These are phyloP conservation scores for Kurtzmaniella fragi DNA, from an alignment of 805 yeast species.

Conservation along the genomic window DNA sequence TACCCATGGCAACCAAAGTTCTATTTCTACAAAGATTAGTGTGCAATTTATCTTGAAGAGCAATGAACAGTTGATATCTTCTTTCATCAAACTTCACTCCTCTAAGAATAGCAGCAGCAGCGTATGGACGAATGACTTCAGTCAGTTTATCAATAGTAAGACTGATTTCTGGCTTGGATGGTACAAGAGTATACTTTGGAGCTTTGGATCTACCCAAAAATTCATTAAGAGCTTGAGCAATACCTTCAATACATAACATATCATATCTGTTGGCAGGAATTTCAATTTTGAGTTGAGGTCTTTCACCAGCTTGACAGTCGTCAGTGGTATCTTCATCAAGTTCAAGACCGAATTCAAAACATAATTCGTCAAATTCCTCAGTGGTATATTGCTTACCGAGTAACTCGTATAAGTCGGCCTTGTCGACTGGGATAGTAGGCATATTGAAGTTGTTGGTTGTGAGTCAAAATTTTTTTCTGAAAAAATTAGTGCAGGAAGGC, in stretches of 20 bases:
- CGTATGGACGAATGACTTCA: conserved; percentile 77
- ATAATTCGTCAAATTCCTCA: conserved; percentile 92
- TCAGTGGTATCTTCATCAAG: conserved; percentile 95
- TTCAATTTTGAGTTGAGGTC: conserved; percentile 96
- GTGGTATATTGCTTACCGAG: conserved; percentile 62
- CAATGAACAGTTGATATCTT: conserved; percentile 89
- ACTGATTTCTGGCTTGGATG: conserved; percentile 54
- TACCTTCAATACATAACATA: conserved; percentile 96
- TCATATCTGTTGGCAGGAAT: conserved; percentile 98
- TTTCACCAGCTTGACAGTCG: conserved; percentile 59
- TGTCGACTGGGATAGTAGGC: conserved; percentile 98
- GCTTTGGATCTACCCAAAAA: conserved; percentile 65
- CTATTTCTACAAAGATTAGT: conserved; percentile 95
- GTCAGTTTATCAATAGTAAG: conserved; percentile 77
- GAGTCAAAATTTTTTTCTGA: too few relatives aligned
- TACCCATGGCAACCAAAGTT: conserved; percentile 96
- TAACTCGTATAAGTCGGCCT: conserved; percentile 81
- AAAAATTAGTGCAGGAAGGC: too few relatives aligned
- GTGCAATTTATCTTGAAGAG: conserved; percentile 94
- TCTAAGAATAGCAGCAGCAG: conserved; percentile 91
- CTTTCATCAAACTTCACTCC: conserved; percentile 77
- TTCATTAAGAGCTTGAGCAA: conserved; percentile 90
- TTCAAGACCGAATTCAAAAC: conserved; percentile 97
- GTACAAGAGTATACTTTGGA: conserved; percentile 63
- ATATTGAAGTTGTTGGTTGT: conserved; percentile 31